Conservation (phyloP, 2,329 filamentous ascomycete genomes). For the Chaetomium sp. region DNA sequence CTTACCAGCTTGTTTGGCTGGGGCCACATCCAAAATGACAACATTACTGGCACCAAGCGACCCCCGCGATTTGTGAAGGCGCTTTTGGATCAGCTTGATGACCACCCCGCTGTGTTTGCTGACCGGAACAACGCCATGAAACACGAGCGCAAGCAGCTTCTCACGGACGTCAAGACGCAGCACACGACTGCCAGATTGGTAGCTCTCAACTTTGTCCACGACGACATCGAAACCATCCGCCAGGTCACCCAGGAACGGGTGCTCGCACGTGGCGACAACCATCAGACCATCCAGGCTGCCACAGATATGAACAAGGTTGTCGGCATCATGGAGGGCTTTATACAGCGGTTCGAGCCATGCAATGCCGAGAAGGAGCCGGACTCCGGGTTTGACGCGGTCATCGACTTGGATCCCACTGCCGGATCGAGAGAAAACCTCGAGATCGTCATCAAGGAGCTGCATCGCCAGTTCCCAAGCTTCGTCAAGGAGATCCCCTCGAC, state of each 20-base stretch:
- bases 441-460: constrained; percentile 69
- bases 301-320: constrained; percentile 74
- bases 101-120: constrained; percentile 75
- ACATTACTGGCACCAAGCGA: constrained; percentile 76
- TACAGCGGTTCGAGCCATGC: constrained; percentile 80
- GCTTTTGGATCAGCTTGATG: constrained; percentile 65
- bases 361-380: constrained; percentile 71
- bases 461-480: constrained; percentile 76
- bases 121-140: constrained; percentile 93
- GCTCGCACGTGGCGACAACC: constrained; percentile 85
- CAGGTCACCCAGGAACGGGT: constrained; percentile 77
- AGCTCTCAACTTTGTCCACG: constrained; percentile 85
- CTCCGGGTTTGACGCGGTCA: constrained; percentile 77
- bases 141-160: constrained; percentile 84
- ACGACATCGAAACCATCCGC: constrained; percentile 72
- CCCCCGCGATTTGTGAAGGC: constrained; percentile 76
- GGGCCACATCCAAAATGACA: constrained; percentile 96
- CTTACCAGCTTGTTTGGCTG: constrained; percentile 82
- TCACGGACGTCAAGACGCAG: constrained; percentile 70
- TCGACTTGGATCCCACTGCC: constrained; percentile 76
- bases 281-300: constrained; percentile 93
- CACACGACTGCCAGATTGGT: constrained; percentile 71
- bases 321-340: constrained; percentile 92
- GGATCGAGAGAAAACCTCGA: constrained; percentile 88
- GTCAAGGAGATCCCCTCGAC: constrained; percentile 70